Evolutionary conservation across 140 eudicot species (phyloP).

Genomic region (Stevia rebaudiana): DNA sequence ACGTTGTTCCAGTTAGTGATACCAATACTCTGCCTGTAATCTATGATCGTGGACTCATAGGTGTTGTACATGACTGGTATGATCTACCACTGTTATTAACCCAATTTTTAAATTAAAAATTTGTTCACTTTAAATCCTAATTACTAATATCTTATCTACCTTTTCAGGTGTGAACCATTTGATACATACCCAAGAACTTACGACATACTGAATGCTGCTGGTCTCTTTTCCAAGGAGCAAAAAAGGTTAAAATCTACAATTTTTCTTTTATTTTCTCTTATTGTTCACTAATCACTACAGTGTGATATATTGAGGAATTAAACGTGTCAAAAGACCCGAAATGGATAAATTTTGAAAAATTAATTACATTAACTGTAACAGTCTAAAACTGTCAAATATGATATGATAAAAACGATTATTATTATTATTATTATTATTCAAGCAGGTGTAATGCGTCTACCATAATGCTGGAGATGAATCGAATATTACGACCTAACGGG

Average conservation of each 20-base stretch:
- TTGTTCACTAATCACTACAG: background rate
- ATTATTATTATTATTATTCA: background rate
- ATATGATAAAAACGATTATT: background rate
- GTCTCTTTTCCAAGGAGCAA: constrained; percentile 61
- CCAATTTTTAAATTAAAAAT: too few relatives aligned
- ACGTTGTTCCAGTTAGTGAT: constrained; percentile 80
- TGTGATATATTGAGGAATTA: background rate
- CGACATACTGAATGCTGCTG: constrained; percentile 72
- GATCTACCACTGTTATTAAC: constrained; percentile 5
- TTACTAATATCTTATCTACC: background rate
- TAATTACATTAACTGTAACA: too few relatives aligned
- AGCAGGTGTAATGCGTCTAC: constrained; percentile 66
- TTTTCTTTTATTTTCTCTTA: background rate
- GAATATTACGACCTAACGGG: constrained; percentile 72
- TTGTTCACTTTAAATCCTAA: too few relatives aligned
- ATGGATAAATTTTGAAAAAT: background rate
- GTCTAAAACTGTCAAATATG: too few relatives aligned
- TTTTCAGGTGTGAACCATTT: constrained; percentile 83
- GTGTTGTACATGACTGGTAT: constrained; percentile 93
- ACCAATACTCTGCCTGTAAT: constrained; percentile 65
- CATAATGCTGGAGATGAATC: constrained; percentile 82
- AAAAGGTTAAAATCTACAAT: constrained; percentile 52
- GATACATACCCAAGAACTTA: constrained; percentile 90
- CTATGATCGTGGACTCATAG: constrained; percentile 83
- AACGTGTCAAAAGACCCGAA: background rate